A percentile compares a stretch with the other conserved stretches of the same genome.
phyloP scores from a whole-genome alignment of 495 filamentous ascomycete genomes.

The Penicillium psychrofluorescens region DNA sequence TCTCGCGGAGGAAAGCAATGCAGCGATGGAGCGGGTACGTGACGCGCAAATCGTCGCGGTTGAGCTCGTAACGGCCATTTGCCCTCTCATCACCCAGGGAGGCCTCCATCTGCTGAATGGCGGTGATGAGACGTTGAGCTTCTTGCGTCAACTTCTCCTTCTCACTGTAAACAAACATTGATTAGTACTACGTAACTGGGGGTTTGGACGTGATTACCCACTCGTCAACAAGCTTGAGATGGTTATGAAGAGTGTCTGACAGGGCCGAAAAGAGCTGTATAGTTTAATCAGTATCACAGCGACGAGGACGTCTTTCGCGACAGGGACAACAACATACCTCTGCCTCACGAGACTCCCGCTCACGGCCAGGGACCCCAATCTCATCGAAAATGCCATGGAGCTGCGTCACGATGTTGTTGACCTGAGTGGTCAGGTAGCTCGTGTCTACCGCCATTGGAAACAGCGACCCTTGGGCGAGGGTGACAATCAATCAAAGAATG shows the following conservation, averaged over 20 bases:
- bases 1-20: conserved; percentile 73
- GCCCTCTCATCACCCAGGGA: conserved; percentile 72
- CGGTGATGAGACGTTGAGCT: conserved; percentile 74
- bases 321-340: conserved; percentile 51
- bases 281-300: conserved; percentile 1
- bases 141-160: conserved; percentile 83
- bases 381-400: conserved; percentile 93
- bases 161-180: conserved; percentile 44
- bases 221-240: conserved; percentile 69
- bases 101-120: conserved; percentile 86
- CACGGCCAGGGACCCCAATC: conserved; percentile 84
- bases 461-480: conserved; percentile 1
- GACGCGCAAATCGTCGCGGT: conserved; percentile 61
- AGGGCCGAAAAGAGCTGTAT: conserved; percentile 75
- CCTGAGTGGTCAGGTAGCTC: conserved; percentile 84
- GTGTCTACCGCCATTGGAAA: conserved; percentile 76
- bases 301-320: no score
- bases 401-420: conserved; percentile 83
- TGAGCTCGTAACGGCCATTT: conserved; percentile 51
- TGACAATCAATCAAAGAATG: conserved; percentile 7
- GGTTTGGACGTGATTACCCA: conserved; percentile 24
- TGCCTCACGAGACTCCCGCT: conserved; percentile 78
- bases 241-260: conserved; percentile 79
- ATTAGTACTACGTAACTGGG: no score
- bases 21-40: conserved; percentile 77